These are phyloP conservation scores for Piper longum DNA, from an alignment of 164 flowering plant species.

Conservation along the genomic window DNA sequence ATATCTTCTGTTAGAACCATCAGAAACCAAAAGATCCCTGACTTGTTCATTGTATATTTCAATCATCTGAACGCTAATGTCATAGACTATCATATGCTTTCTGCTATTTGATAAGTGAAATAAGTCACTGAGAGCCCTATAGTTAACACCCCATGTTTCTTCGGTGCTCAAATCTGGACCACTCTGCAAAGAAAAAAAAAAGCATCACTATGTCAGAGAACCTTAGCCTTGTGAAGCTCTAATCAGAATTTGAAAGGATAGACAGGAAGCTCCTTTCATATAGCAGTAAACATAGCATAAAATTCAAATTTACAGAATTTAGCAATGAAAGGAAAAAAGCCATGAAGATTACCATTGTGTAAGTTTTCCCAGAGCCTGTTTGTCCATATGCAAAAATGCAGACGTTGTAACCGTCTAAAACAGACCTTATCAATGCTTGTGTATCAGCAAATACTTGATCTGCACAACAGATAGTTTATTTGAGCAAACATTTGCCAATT, in stretches of 20 bases:
- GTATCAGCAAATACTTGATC: slow-evolving; percentile 92
- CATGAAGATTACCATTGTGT: slow-evolving; percentile 62
- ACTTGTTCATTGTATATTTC: slow-evolving; percentile 99
- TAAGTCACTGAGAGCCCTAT: slow-evolving; percentile 76
- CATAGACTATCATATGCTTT: slow-evolving; percentile 62
- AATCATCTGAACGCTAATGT: slow-evolving; percentile 91
- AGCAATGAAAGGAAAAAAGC: too few species aligned
- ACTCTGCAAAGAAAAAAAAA: slow-evolving; percentile 21
- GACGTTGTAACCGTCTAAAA: slow-evolving; percentile 95
- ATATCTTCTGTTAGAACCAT: slow-evolving; percentile 81
- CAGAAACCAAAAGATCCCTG: slow-evolving; percentile 80
- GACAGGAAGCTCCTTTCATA: background rate
- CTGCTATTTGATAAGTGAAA: slow-evolving; percentile 81
- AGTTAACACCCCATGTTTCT: slow-evolving; percentile 80
- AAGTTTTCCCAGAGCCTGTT: slow-evolving; percentile 97
- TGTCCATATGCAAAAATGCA: slow-evolving; percentile 99
- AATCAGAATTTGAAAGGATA: background rate
- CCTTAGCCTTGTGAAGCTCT: background rate
- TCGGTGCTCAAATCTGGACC: slow-evolving; percentile 84
- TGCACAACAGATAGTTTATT: slow-evolving; percentile 15
- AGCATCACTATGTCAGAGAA: background rate
- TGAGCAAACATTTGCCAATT: too few species aligned
- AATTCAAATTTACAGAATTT: background rate
- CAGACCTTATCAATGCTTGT: slow-evolving; percentile 84
- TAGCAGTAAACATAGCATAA: background rate